Conservation (phyloP, 2,329 filamentous ascomycete genomes). For the Fusarium agapanthi region DNA sequence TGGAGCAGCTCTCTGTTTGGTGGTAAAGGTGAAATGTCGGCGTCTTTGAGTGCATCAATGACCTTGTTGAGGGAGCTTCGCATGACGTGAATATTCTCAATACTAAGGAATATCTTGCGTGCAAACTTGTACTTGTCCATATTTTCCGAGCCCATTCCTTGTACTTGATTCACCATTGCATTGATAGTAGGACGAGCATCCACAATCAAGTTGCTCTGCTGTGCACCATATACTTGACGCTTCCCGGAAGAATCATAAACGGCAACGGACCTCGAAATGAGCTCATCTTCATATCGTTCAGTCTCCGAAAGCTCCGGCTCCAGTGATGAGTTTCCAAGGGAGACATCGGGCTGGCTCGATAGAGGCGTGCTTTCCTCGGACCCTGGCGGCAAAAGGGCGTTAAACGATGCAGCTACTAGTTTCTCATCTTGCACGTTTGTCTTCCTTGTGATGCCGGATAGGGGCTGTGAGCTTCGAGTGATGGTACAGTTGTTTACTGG, state of each 20-base stretch:
- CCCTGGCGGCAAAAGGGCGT: slow-evolving; percentile 45
- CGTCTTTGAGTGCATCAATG: slow-evolving; percentile 89
- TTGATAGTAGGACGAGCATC: slow-evolving; percentile 95
- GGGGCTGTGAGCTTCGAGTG: slow-evolving; percentile 90
- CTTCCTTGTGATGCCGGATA: slow-evolving; percentile 85
- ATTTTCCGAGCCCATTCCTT: slow-evolving; percentile 93
- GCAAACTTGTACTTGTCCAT: slow-evolving; percentile 97
- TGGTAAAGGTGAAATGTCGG: slow-evolving; percentile 83
- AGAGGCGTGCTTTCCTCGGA: slow-evolving; percentile 48
- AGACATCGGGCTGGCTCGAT: slow-evolving; percentile 61
- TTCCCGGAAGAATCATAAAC: slow-evolving; percentile 67
- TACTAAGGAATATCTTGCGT: slow-evolving; percentile 90
- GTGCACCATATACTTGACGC: slow-evolving; percentile 83
- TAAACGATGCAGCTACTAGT: slow-evolving; percentile 91
- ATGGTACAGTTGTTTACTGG: slow-evolving; percentile 97
- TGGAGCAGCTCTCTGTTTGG: slow-evolving; percentile 83
- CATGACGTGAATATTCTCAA: slow-evolving; percentile 99
- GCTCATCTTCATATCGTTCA: slow-evolving; percentile 74
- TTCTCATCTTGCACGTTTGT: slow-evolving; percentile 96
- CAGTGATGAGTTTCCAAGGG: slow-evolving; percentile 42
- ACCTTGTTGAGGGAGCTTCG: slow-evolving; percentile 87
- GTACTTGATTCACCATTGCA: slow-evolving; percentile 91
- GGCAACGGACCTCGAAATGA: slow-evolving; percentile 56
- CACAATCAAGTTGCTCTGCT: slow-evolving; percentile 93
- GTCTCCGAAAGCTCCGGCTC: slow-evolving; percentile 66